phyloP scores from a whole-genome alignment of 2,329 filamentous ascomycete species.

The Hypomyces perniciosus region DNA sequence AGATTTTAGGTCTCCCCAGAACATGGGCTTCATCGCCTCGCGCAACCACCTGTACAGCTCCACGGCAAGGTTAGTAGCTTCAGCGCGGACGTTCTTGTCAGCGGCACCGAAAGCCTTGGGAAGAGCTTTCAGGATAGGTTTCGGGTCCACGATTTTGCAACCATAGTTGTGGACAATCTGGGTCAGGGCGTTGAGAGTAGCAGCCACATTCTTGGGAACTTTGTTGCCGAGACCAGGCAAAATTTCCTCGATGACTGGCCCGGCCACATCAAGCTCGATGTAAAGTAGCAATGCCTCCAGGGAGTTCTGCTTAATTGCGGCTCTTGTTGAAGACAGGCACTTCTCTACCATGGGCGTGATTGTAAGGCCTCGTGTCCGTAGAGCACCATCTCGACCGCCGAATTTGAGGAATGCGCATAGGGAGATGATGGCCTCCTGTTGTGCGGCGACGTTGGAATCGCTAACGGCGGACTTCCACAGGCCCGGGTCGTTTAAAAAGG shows the following conservation, averaged over 20 bases:
- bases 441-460: conserved; percentile 94
- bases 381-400: conserved; percentile 71
- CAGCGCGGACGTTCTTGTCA: conserved; percentile 95
- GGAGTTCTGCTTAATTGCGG: conserved; percentile 80
- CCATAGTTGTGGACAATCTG: conserved; percentile 90
- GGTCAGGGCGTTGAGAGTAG: conserved; percentile 67
- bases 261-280: conserved; percentile 81
- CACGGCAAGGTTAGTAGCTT: conserved; percentile 83
- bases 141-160: conserved; percentile 89
- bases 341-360: conserved; percentile 83
- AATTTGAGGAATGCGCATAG: conserved; percentile 91
- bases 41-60: conserved; percentile 96
- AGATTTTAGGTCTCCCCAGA: conserved; percentile 92
- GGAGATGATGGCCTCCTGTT: conserved; percentile 83
- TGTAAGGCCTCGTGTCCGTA: conserved; percentile 69
- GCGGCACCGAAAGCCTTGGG: conserved; percentile 93
- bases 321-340: conserved; percentile 78
- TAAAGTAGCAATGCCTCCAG: conserved; percentile 83
- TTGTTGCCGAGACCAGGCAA: conserved; percentile 79
- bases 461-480: conserved; percentile 90
- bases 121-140: conserved; percentile 78
- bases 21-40: conserved; percentile 96
- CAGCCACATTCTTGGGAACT: conserved; percentile 77
- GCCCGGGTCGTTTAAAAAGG: conserved; percentile 76
- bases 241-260: conserved; percentile 83